These are phyloP conservation scores for Acephala macrosclerotiorum DNA, from an alignment of 2,329 filamentous ascomycete genomes.

Conservation along the genomic window DNA sequence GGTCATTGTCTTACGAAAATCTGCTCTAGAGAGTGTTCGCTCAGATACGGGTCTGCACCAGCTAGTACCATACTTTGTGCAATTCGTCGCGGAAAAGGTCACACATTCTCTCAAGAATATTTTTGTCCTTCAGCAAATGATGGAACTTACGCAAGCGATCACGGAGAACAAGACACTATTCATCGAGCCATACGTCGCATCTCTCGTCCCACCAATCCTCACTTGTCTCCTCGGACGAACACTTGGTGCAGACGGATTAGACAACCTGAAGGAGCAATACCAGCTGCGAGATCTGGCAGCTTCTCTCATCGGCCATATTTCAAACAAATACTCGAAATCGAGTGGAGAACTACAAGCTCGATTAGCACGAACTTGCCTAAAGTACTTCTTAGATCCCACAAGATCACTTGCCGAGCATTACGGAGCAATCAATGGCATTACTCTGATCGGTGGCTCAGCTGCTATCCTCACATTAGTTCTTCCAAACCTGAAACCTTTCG, in stretches of 20 bases:
- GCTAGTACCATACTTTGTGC: conserved; percentile 93
- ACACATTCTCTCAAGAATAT: conserved; percentile 92
- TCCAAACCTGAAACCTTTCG: conserved; percentile 71
- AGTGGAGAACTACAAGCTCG: conserved; percentile 87
- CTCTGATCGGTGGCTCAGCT: conserved; percentile 75
- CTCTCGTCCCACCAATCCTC: conserved; percentile 84
- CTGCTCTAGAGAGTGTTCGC: conserved; percentile 83
- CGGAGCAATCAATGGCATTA: conserved; percentile 83
- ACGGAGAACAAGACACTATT: conserved; percentile 85
- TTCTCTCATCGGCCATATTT: conserved; percentile 80
- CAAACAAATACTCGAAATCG: conserved; percentile 79
- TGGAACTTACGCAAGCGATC: conserved; percentile 86
- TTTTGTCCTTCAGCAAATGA: conserved; percentile 89
- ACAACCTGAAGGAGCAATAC: conserved; percentile 71
- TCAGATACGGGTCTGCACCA: conserved; percentile 95
- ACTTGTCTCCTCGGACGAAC: conserved; percentile 91
- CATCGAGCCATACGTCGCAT: conserved; percentile 65
- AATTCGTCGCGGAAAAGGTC: conserved; percentile 94
- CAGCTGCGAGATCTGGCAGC: conserved; percentile 85
- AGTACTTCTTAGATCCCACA: conserved; percentile 87
- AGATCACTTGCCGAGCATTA: conserved; percentile 87
- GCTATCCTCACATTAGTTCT: conserved; percentile 69
- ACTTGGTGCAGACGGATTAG: conserved; percentile 56
- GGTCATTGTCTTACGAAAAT: conserved; percentile 74
- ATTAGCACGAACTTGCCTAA: conserved; percentile 90